phyloP scores from a whole-genome alignment of 1,284 basidiomycete genomes.

The Bjerkandera adusta region DNA sequence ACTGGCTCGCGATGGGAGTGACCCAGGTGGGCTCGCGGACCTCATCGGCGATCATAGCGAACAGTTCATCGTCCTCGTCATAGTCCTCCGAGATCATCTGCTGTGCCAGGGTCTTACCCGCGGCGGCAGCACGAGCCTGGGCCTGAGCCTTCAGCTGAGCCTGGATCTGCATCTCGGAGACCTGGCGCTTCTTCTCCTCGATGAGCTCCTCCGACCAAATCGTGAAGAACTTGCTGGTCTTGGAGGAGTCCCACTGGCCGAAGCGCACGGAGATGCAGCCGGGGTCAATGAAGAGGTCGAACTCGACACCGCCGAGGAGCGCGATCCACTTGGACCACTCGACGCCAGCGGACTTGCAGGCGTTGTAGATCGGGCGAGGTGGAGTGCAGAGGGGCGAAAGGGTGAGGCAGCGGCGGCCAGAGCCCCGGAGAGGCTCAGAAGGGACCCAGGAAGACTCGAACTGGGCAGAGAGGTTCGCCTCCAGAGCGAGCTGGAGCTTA shows the following conservation, averaged over 20 bases:
- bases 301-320: constrained; percentile 62
- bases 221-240: constrained; percentile 45
- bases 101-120: constrained; percentile 64
- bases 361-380: constrained; percentile 65
- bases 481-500: constrained; percentile 66
- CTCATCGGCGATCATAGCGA: constrained; percentile 70
- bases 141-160: constrained; percentile 26
- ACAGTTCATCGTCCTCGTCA: constrained; percentile 69
- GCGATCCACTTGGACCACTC: constrained; percentile 78
- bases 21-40: constrained; percentile 64
- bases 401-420: constrained; percentile 70
- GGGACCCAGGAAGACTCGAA: constrained; percentile 65
- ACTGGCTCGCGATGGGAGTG: constrained; percentile 58
- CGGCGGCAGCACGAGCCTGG: constrained; percentile 21
- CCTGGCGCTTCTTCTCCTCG: constrained; percentile 18
- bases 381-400: constrained; percentile 66
- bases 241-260: constrained; percentile 36
- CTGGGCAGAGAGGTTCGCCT: constrained; percentile 65
- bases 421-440: constrained; percentile 60
- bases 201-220: constrained; percentile 56
- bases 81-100: constrained; percentile 64
- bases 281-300: constrained; percentile 78
- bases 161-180: constrained; percentile 37
- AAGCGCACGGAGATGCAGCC: constrained; percentile 68
- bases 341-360: constrained; percentile 63